Percentiles rank a stretch among this genome's conserved stretches.
Evolutionary conservation across 2,329 filamentous ascomycete species (phyloP).

Genomic region (Phaeosphaeria sp.): DNA sequence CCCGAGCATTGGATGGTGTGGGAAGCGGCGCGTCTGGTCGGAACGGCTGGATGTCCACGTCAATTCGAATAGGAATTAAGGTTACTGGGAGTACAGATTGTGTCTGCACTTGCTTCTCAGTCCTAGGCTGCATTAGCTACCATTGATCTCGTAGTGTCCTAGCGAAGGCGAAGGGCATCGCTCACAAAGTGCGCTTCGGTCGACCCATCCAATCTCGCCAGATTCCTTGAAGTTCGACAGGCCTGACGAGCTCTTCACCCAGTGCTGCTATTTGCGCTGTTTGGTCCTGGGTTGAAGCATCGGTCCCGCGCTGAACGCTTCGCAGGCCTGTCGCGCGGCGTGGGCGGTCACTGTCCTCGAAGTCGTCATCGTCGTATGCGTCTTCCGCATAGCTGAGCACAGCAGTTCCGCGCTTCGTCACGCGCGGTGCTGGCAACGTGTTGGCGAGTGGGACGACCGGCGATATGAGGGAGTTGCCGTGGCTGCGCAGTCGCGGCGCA

Average conservation of each 20-base stretch:
- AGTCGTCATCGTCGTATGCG: constrained; percentile 84
- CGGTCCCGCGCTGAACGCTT: constrained; percentile 75
- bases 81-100: constrained; percentile 83
- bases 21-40: constrained; percentile 71
- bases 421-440: constrained; percentile 74
- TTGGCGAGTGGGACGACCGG: constrained; percentile 78
- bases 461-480: constrained; percentile 89
- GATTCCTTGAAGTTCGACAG: constrained; percentile 86
- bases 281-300: constrained; percentile 62
- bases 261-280: constrained; percentile 75
- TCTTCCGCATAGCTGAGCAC: constrained; percentile 99
- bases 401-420: constrained; percentile 96
- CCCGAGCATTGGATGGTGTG: constrained; percentile 64
- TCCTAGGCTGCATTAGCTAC: constrained; percentile 45
- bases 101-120: constrained; percentile 67
- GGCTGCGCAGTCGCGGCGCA: constrained; percentile 86
- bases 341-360: constrained; percentile 75
- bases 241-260: constrained; percentile 79
- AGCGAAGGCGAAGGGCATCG: constrained; percentile 19
- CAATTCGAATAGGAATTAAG: constrained; percentile 93
- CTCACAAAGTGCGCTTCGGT: constrained; percentile 58
- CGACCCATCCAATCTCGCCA: constrained; percentile 97
- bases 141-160: not conserved
- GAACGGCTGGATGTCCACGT: constrained; percentile 87
- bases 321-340: constrained; percentile 79